Evolutionary conservation across 208 protist genomes (phyloP).

Genomic region (Trichomonas gallinae): DNA sequence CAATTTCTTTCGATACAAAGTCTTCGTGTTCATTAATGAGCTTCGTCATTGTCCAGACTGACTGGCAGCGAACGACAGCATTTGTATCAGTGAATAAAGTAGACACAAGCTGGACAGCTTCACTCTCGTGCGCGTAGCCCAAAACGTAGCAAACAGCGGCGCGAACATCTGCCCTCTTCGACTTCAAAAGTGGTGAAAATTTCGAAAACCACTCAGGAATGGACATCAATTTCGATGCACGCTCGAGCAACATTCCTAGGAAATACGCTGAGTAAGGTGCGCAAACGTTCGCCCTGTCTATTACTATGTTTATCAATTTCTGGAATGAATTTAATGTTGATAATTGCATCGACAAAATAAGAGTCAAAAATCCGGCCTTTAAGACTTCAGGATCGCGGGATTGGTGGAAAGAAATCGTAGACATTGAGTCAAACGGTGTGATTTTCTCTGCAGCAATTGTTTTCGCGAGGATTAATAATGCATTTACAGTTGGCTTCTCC

Average conservation of each 20-base stretch:
- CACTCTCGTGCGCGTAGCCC: no score
- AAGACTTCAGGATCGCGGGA: not conserved
- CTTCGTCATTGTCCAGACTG: no score
- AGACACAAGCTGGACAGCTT: not conserved
- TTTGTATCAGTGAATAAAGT: no score
- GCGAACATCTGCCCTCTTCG: no score
- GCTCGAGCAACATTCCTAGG: not conserved
- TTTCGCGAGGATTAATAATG: not conserved
- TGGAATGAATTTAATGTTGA: not conserved
- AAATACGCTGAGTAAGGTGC: not conserved
- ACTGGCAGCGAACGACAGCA: no score
- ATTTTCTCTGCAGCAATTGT: not conserved
- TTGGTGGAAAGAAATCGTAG: not conserved
- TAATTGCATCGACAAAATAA: not conserved
- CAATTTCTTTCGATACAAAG: no score
- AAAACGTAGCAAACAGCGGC: no score
- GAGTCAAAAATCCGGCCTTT: not conserved
- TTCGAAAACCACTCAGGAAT: no score
- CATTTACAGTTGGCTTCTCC: not conserved
- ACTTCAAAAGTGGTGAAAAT: no score
- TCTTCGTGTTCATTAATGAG: no score
- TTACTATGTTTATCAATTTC: not conserved
- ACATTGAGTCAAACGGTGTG: not conserved
- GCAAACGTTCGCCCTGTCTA: not conserved
- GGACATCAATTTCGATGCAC: not conserved